Percentiles rank a stretch among this genome's conserved stretches.
These are phyloP conservation scores for Gelatoporia subvermispora DNA, from an alignment of 768 basidiomycete genomes.

Conservation along the genomic window DNA sequence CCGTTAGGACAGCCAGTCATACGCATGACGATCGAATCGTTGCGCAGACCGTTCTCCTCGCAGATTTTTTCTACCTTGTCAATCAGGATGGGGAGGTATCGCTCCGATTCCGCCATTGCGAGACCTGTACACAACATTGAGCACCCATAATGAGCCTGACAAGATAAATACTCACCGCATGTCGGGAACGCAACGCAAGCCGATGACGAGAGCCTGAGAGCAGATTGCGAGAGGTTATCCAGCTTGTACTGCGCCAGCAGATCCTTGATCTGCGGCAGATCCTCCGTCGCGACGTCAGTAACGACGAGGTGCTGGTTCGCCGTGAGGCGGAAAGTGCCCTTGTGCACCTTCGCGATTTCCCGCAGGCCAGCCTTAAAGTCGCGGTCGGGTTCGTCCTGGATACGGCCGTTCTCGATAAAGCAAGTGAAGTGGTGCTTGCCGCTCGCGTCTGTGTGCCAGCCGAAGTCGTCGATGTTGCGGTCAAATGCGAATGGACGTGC, in stretches of 20 bases:
- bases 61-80: constrained; percentile 94
- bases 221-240: constrained; percentile 79
- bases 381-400: constrained; percentile 88
- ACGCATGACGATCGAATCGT: constrained; percentile 96
- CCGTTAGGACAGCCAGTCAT: constrained; percentile 98
- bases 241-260: constrained; percentile 83
- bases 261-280: constrained; percentile 72
- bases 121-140: constrained; percentile 38
- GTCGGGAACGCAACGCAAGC: constrained; percentile 99
- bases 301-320: constrained; percentile 93
- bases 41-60: constrained; percentile 87
- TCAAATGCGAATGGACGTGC: constrained; percentile 78
- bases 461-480: constrained; percentile 89
- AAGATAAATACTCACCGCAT: constrained; percentile 48
- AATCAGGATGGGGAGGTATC: constrained; percentile 86
- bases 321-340: constrained; percentile 89
- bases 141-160: neutral
- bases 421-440: constrained; percentile 88
- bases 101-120: constrained; percentile 76
- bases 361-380: constrained; percentile 90
- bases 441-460: constrained; percentile 86
- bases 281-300: constrained; percentile 71
- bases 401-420: constrained; percentile 96
- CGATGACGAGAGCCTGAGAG: constrained; percentile 80
- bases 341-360: constrained; percentile 92